A percentile compares a stretch with the other conserved stretches of the same genome.
Conservation (phyloP, 306 rosid species). For the Prosopis cineraria region DNA sequence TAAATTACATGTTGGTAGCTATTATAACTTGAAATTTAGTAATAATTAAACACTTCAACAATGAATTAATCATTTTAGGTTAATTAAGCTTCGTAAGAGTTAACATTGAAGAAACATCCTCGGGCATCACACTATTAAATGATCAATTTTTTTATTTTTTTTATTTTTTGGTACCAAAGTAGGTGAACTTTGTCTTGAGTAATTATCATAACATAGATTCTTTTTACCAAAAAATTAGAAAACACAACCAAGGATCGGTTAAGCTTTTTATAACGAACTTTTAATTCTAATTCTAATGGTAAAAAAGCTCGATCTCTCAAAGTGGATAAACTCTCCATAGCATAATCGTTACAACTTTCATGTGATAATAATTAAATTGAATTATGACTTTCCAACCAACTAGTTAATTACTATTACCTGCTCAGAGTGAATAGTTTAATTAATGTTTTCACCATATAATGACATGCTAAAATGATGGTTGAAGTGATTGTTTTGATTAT, state of each 20-base stretch:
- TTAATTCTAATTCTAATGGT: neutral
- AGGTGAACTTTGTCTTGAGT: neutral
- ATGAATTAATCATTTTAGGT: too few species aligned
- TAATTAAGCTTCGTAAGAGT: neutral
- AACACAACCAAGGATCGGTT: neutral
- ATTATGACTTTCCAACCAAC: neutral
- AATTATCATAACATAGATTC: neutral
- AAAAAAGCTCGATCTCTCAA: neutral
- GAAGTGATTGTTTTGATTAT: neutral
- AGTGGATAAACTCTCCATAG: neutral
- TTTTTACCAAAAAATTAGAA: too few species aligned
- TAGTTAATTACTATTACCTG: neutral
- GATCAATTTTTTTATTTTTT: too few species aligned
- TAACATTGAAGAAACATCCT: neutral
- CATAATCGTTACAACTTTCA: neutral
- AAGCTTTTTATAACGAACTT: neutral
- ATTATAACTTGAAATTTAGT: neutral
- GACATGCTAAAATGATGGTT: neutral
- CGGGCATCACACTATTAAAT: too few species aligned
- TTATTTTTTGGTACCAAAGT: neutral
- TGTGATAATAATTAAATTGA: neutral
- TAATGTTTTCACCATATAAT: neutral
- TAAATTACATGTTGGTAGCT: neutral
- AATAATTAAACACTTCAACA: too few species aligned
- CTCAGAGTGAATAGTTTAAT: neutral